A percentile compares a stretch with the other conserved stretches of the same genome.
phyloP scores from a whole-genome alignment of 1,139 yeast species.

The Lodderomyces jiufengensis region DNA sequence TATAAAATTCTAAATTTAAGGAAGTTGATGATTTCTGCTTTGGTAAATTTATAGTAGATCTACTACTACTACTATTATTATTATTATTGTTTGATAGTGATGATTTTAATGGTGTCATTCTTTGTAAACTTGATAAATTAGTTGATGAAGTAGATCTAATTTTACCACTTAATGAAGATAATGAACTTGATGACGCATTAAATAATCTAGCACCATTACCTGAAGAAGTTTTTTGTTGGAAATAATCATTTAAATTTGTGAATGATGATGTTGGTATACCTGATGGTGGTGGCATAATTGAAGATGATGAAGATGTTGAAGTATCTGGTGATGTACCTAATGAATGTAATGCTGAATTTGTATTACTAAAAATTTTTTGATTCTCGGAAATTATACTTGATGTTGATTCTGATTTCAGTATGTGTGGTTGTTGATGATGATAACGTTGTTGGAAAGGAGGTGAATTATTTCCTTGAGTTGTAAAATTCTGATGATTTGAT shows the following conservation, averaged over 20 bases:
- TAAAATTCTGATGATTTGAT: slow-evolving; percentile 9
- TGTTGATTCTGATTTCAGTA: slow-evolving; percentile 13
- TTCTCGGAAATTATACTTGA: slow-evolving; percentile 12
- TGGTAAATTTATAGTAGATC: slow-evolving; percentile 5
- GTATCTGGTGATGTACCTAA: slow-evolving; percentile 35
- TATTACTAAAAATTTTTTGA: slow-evolving; percentile 19
- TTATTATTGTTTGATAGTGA: slow-evolving; percentile 2
- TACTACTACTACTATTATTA: neutral
- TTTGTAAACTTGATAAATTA: slow-evolving; percentile 24
- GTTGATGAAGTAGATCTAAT: slow-evolving; percentile 16
- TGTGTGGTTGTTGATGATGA: slow-evolving; percentile 2
- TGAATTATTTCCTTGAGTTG: slow-evolving; percentile 5
- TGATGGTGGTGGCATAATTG: slow-evolving; percentile 7
- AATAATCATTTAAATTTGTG: slow-evolving; percentile 32
- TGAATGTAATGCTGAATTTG: slow-evolving; percentile 23
- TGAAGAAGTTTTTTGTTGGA: slow-evolving; percentile 20
- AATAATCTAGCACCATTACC: slow-evolving; percentile 16
- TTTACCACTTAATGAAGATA: slow-evolving; percentile 26
- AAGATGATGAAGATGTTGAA: slow-evolving; percentile 1
- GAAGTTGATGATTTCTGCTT: slow-evolving; percentile 19
- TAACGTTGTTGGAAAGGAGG: slow-evolving; percentile 8
- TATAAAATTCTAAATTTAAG: slow-evolving; percentile 29
- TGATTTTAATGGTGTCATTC: slow-evolving; percentile 42
- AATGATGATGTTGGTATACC: slow-evolving; percentile 18
- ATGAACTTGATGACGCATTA: slow-evolving; percentile 24